Conservation (phyloP, 2,329 filamentous ascomycete species). For the Exutisphaerella laricina region DNA sequence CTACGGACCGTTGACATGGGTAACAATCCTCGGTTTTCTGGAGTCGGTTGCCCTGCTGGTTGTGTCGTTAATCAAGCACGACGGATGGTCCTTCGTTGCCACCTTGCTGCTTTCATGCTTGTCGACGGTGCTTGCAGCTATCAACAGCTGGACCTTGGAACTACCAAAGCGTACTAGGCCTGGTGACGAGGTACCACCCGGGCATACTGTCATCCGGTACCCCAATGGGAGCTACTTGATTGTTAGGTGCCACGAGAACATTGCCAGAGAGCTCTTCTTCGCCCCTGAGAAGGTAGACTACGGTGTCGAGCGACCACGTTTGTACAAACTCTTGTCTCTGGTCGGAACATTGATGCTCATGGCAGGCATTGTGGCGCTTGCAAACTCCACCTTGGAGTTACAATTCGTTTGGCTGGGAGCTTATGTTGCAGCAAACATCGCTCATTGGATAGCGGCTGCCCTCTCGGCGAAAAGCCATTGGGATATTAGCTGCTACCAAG, state of each 20-base stretch:
- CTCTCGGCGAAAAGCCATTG: slow-evolving; percentile 44
- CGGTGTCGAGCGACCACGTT: slow-evolving; percentile 35
- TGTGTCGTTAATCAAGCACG: slow-evolving; percentile 41
- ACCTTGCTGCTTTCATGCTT: slow-evolving; percentile 45
- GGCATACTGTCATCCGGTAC: slow-evolving; percentile 47
- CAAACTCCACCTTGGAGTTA: slow-evolving; percentile 44
- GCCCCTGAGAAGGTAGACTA: slow-evolving; percentile 48
- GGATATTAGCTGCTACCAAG: slow-evolving; percentile 44
- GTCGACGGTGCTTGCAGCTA: slow-evolving; percentile 45
- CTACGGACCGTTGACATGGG: slow-evolving; percentile 42
- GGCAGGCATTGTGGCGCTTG: slow-evolving; percentile 48
- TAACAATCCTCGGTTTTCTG: slow-evolving; percentile 42
- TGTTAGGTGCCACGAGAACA: slow-evolving; percentile 45
- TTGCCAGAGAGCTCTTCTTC: slow-evolving; percentile 49
- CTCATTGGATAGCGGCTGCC: slow-evolving; percentile 49
- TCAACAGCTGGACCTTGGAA: slow-evolving; percentile 46
- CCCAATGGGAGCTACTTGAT: slow-evolving; percentile 48
- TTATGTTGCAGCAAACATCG: slow-evolving; percentile 47
- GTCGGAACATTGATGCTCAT: slow-evolving; percentile 49
- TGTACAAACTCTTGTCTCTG: slow-evolving; percentile 45
- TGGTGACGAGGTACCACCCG: slow-evolving; percentile 31
- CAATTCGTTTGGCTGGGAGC: slow-evolving; percentile 47
- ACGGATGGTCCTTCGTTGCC: slow-evolving; percentile 49
- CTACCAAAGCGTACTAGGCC: slow-evolving; percentile 40
- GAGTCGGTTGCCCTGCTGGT: slow-evolving; percentile 41